These are phyloP conservation scores for Solanum rostratum DNA, from an alignment of 257 asterid species.

Conservation along the genomic window DNA sequence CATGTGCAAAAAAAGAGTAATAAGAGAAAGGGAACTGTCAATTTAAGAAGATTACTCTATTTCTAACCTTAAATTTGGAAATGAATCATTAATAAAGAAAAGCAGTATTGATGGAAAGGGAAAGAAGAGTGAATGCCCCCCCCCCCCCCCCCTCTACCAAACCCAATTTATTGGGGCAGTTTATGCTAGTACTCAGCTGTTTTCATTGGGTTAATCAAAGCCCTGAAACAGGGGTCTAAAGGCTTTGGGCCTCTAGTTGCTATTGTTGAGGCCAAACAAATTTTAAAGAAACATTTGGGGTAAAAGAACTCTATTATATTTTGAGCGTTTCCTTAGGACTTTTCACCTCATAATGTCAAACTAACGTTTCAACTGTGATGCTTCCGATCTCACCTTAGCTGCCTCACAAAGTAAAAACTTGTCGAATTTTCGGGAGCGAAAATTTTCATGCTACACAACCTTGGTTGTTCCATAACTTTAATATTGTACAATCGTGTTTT, in stretches of 20 bases:
- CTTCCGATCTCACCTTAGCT: not conserved
- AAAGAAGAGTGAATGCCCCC: not conserved
- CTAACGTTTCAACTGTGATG: not conserved
- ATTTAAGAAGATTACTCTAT: not conserved
- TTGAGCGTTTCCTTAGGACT: not conserved
- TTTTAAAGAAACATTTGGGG: not conserved
- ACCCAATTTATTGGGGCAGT: not conserved
- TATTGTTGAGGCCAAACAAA: not conserved
- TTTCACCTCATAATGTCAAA: not conserved
- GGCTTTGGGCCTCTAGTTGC: not conserved
- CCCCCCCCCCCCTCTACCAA: no score
- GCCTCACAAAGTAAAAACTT: not conserved
- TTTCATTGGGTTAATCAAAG: not conserved
- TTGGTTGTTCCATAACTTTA: not conserved
- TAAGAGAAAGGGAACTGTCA: not conserved
- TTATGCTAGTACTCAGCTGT: not conserved
- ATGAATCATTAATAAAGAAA: not conserved
- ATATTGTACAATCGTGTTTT: not conserved
- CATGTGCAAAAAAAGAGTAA: not conserved
- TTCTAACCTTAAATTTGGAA: not conserved
- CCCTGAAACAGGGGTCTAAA: not conserved
- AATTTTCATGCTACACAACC: not conserved
- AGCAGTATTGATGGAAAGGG: not conserved
- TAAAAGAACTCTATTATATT: not conserved
- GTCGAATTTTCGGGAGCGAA: not conserved